Conservation (phyloP, 2,329 filamentous ascomycete species). For the Fusarium bulbicola region DNA sequence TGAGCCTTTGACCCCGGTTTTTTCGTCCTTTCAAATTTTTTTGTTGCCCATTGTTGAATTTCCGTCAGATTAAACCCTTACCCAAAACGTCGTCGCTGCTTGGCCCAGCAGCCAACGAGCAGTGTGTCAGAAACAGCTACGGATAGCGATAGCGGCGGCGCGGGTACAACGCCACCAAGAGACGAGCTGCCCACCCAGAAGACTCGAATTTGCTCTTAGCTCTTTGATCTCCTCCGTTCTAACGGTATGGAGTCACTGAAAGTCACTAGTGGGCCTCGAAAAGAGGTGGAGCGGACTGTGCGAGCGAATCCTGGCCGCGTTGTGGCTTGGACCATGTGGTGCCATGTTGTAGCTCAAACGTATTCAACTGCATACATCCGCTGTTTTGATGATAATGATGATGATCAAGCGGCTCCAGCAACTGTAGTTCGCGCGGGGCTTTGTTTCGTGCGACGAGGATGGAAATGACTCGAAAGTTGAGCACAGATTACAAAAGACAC, state of each 20-base stretch:
- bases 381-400: constrained; percentile 2
- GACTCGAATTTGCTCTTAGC: constrained; percentile 13
- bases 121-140: background rate
- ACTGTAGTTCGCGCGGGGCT: background rate
- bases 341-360: constrained; percentile 17
- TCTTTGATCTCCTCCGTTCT: background rate
- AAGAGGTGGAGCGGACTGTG: constrained; percentile 8
- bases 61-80: constrained; percentile 6
- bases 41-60: constrained; percentile 4
- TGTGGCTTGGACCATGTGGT: constrained; percentile 29
- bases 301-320: constrained; percentile 3
- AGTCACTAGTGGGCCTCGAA: background rate
- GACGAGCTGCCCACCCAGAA: constrained; percentile 15
- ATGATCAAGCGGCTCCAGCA: background rate
- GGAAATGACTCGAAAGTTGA: constrained; percentile 23
- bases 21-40: background rate
- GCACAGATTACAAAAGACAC: background rate
- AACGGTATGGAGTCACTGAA: background rate
- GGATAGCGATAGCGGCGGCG: constrained; percentile 27
- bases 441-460: constrained; percentile 19
- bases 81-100: constrained; percentile 25
- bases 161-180: constrained; percentile 27
- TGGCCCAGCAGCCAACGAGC: constrained; percentile 13
- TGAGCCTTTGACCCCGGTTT: constrained; percentile 25
- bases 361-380: constrained; percentile 5